Percentiles rank a stretch among this genome's conserved stretches.
phyloP scores from a whole-genome alignment of 208 protist genomes.

The Trypanosoma congolense region DNA sequence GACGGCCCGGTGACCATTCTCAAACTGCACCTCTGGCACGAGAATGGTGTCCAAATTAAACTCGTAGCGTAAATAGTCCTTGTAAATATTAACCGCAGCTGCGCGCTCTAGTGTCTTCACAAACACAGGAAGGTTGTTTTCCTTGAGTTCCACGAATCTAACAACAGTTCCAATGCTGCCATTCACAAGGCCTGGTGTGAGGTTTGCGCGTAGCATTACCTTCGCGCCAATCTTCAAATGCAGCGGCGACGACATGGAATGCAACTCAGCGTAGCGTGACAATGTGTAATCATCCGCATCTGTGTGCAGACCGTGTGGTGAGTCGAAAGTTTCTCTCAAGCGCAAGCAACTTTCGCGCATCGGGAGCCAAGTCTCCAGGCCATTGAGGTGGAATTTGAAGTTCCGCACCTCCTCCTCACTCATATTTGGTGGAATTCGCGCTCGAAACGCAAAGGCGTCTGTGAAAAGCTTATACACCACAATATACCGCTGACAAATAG shows the following conservation, averaged over 20 bases:
- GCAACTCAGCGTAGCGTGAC: conserved; percentile 46
- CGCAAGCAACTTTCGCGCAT: conserved; percentile 27
- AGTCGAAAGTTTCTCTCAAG: conserved; percentile 53
- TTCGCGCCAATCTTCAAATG: conserved; percentile 63
- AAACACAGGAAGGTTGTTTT: conserved; percentile 45
- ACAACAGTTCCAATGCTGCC: conserved; percentile 83
- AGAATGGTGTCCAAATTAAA: conserved; percentile 43
- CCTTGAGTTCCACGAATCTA: conserved; percentile 46
- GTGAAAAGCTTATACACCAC: conserved; percentile 77
- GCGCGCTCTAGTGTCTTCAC: conserved; percentile 30
- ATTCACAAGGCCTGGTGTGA: conserved; percentile 71
- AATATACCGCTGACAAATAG: conserved; percentile 25
- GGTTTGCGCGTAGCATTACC: conserved; percentile 84
- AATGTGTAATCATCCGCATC: conserved; percentile 72
- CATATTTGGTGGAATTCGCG: conserved; percentile 59
- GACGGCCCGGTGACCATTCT: conserved; percentile 36
- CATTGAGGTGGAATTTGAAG: conserved; percentile 34
- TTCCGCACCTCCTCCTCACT: conserved; percentile 29
- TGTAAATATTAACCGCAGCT: conserved; percentile 44
- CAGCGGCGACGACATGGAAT: conserved; percentile 46
- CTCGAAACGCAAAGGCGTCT: conserved; percentile 72
- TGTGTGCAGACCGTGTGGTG: conserved; percentile 68
- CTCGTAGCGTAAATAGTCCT: conserved; percentile 65
- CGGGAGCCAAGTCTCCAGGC: conserved; percentile 16
- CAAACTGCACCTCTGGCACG: conserved; percentile 76